Evolutionary conservation across 768 basidiomycete species (phyloP), one percentile per base, ranked within the genome.

Genomic region (Russula virescens): DNA sequence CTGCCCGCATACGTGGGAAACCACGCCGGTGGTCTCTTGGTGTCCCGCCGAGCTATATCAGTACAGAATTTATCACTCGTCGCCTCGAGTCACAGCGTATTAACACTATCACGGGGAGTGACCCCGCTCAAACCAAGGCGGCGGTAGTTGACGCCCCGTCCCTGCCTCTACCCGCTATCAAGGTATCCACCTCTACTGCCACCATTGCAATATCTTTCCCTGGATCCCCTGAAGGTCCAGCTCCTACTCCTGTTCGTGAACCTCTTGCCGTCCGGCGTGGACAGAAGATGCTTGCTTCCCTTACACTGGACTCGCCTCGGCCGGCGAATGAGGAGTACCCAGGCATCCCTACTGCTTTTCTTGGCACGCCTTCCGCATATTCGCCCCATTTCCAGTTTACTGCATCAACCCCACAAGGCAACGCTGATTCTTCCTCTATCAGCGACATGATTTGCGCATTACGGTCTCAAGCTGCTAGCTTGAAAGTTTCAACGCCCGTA

Each of bases 331-430:
- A 68, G 45, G 56, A 68, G 8, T 80, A 79, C 59, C 78, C 79
- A 23, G 74, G 74, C 55, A 76, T 80, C 16, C 79, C 78, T 7
- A 77, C 74, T 18, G 75, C 78, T 8, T 80, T 79, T 69, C 71
- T 73, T 16, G 75, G 77, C 16, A 76, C 77, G 4, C 70, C 75
- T 0, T 66, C 71, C 8, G 58, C 69, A 23, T 72, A 73, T 65
- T 72, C 71, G 6, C 75, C 77, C 2, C 63, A 61, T 34, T 72
- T 73, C 42, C 69, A 72, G 23, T 45, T 63, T 16, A 45, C 62
- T 8, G 55, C 63, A 23, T 50, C 40, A 28, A 38, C 19, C 9
- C 34, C n/a, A 16, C 62, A 59, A n/a, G 14, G 56, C 11, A 40
- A 55, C 3, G 63, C 66, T 14, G 59, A 61, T 23, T 68, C 70